These are phyloP conservation scores for Mucor indicus DNA, from an alignment of 371 early-diverging fungal genomes.

Conservation along the genomic window DNA sequence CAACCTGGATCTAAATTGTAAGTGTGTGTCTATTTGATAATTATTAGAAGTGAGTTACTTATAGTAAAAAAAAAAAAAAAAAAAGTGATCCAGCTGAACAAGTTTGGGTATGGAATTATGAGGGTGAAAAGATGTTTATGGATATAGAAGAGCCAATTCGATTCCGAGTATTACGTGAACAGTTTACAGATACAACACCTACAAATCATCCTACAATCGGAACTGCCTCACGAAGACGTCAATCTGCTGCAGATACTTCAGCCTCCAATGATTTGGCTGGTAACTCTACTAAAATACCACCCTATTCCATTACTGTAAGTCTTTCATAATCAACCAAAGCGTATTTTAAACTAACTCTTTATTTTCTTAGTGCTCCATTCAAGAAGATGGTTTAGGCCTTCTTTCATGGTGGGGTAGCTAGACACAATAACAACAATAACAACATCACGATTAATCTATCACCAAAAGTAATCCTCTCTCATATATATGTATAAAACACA, in stretches of 20 bases:
- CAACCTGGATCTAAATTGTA: constrained; percentile 67
- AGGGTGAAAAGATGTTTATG: constrained; percentile 81
- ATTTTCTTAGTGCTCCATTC: constrained; percentile 69
- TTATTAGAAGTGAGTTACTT: too few species aligned
- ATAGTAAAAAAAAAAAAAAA: neutral
- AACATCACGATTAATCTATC: too few species aligned
- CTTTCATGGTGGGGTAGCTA: constrained; percentile 73
- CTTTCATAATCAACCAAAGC: too few species aligned
- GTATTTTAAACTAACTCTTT: too few species aligned
- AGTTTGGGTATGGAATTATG: constrained; percentile 89
- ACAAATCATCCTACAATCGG: constrained; percentile 30
- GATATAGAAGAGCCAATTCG: constrained; percentile 80
- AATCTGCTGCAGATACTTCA: constrained; percentile 44
- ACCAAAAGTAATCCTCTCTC: too few species aligned
- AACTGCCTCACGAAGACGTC: constrained; percentile 12
- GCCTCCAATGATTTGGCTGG: constrained; percentile 50
- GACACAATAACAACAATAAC: too few species aligned
- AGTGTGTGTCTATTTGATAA: too few species aligned
- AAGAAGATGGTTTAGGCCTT: constrained; percentile 73
- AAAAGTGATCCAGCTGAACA: constrained; percentile 66
- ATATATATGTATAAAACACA: too few species aligned
- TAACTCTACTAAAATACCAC: constrained; percentile 58
- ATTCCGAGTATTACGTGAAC: constrained; percentile 72
- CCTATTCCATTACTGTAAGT: constrained; percentile 57
- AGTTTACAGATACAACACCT: constrained; percentile 80